Percentiles rank a stretch among this genome's conserved stretches.
Conservation (phyloP, 345 rosid genomes). For the Eucalyptus sp. region DNA sequence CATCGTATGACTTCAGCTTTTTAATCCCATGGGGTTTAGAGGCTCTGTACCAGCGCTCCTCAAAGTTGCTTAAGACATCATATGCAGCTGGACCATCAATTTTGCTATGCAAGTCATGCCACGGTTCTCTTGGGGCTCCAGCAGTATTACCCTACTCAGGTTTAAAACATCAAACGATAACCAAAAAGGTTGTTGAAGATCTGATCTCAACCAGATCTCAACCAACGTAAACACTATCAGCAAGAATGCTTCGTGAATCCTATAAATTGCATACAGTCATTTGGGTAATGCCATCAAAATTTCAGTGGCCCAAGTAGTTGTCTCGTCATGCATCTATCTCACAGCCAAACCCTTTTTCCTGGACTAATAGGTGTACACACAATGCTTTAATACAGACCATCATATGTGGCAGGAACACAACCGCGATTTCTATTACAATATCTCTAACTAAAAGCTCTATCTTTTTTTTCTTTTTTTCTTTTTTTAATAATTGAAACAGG, state of each 20-base stretch:
- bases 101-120: slow-evolving; percentile 94
- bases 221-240: neutral
- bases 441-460: neutral
- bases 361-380: neutral
- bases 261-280: neutral
- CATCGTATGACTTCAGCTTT: slow-evolving; percentile 74
- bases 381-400: neutral
- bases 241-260: neutral
- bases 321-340: neutral
- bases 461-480: neutral
- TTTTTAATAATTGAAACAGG: neutral
- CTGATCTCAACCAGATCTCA: neutral
- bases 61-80: slow-evolving; percentile 84
- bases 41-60: slow-evolving; percentile 89
- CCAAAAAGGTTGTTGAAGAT: neutral
- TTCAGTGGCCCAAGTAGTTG: neutral
- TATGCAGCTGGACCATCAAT: slow-evolving; percentile 98
- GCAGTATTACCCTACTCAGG: slow-evolving; percentile 44
- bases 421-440: neutral
- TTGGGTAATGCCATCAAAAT: neutral
- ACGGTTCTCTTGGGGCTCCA: slow-evolving; percentile 91
- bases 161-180: neutral
- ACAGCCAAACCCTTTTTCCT: neutral
- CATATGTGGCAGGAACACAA: neutral
- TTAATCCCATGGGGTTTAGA: slow-evolving; percentile 70